These are phyloP conservation scores for Mortierella alpina DNA, from an alignment of 192 early-diverging fungal species.

Conservation along the genomic window DNA sequence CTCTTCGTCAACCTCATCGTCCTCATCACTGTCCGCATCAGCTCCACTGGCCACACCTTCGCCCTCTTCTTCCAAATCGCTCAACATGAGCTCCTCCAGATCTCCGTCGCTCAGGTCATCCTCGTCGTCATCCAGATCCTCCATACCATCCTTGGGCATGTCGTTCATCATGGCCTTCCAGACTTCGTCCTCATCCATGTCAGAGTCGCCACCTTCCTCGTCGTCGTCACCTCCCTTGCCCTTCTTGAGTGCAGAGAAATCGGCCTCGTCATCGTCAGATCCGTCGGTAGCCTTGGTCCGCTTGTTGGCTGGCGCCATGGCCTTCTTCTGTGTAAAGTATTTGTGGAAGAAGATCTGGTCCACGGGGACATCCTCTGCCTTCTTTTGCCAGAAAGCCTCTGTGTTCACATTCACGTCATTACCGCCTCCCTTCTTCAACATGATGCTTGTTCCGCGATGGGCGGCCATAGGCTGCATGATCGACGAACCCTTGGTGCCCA, in stretches of 20 bases:
- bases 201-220: conserved; percentile 51
- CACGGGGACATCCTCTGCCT: conserved; percentile 72
- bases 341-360: conserved; percentile 87
- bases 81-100: conserved; percentile 57
- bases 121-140: conserved; percentile 65
- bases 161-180: conserved; percentile 88
- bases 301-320: conserved; percentile 23
- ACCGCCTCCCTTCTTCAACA: conserved; percentile 75
- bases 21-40: conserved; percentile 57
- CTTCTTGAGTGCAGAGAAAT: conserved; percentile 53
- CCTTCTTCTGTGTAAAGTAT: conserved; percentile 76
- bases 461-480: conserved; percentile 75
- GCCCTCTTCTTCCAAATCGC: conserved; percentile 58
- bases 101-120: conserved; percentile 59
- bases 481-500: conserved; percentile 65
- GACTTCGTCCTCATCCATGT: conserved; percentile 83
- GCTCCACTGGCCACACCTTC: conserved; percentile 60
- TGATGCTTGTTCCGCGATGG: conserved; percentile 62
- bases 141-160: conserved; percentile 69
- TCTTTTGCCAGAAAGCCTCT: conserved; percentile 67
- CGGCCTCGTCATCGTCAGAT: conserved; percentile 43
- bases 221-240: conserved; percentile 56
- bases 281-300: conserved; percentile 38
- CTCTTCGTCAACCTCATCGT: conserved; percentile 61
- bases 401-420: conserved; percentile 75